Percentiles rank a stretch among this genome's conserved stretches.
Conservation (phyloP, 1,139 yeast genomes). For the Saccharomyces pastorianus region DNA sequence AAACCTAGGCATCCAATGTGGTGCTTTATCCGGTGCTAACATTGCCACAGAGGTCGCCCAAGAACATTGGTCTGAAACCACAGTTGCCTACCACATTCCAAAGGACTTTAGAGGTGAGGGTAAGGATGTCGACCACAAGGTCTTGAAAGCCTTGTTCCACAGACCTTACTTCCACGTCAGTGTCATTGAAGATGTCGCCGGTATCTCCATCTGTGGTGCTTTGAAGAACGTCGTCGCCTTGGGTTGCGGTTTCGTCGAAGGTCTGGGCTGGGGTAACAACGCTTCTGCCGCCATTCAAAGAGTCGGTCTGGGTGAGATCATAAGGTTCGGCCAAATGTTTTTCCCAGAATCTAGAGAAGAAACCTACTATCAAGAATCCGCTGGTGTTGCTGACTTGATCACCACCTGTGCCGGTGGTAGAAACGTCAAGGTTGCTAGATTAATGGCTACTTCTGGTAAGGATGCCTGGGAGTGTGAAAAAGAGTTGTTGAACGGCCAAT, state of each 20-base stretch:
- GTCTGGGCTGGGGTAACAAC: conserved; percentile 96
- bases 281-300: conserved; percentile 96
- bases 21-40: conserved; percentile 92
- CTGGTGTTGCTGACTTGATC: conserved; percentile 94
- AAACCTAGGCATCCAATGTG: conserved; percentile 77
- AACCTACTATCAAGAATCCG: conserved; percentile 84
- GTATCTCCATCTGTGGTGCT: conserved; percentile 92
- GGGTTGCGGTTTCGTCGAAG: conserved; percentile 93
- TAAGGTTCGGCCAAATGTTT: conserved; percentile 68
- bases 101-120: conserved; percentile 60
- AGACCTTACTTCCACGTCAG: conserved; percentile 92
- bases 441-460: conserved; percentile 63
- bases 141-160: conserved; percentile 75
- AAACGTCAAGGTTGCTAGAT: conserved; percentile 80
- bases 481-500: conserved; percentile 80
- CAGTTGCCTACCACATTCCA: conserved; percentile 82
- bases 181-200: conserved; percentile 83
- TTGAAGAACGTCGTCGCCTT: conserved; percentile 89
- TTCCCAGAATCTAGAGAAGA: conserved; percentile 63
- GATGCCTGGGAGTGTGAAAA: conserved; percentile 74
- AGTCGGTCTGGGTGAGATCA: conserved; percentile 81
- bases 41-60: conserved; percentile 91
- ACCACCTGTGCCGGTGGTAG: conserved; percentile 96
- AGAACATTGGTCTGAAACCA: conserved; percentile 91
- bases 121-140: conserved; percentile 59